Evolutionary conservation across 805 yeast species (phyloP).

Genomic region (Yarrowia sp.): DNA sequence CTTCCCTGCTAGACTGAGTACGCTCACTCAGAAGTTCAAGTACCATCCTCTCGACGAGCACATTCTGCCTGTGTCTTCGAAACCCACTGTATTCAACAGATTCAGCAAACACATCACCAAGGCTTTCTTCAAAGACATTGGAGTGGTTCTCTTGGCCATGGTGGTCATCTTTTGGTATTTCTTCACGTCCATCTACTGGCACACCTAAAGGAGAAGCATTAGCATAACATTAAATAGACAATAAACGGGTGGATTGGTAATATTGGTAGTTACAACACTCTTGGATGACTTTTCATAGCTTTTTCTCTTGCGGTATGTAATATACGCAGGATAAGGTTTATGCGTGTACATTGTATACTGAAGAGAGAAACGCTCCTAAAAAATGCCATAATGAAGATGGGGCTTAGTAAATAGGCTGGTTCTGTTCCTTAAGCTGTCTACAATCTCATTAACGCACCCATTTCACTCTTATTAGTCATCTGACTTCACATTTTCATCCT

Average conservation of each 20-base stretch:
- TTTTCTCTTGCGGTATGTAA: too few species aligned
- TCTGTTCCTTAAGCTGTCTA: too few species aligned
- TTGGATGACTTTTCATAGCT: too few species aligned
- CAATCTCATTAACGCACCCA: too few species aligned
- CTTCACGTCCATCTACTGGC: constrained; percentile 31
- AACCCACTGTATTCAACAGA: background rate
- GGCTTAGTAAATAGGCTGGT: too few species aligned
- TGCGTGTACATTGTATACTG: too few species aligned
- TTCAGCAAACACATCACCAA: constrained; percentile 17
- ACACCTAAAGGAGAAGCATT: background rate
- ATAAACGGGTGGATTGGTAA: too few species aligned
- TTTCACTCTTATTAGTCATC: background rate
- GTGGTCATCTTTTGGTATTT: constrained; percentile 28
- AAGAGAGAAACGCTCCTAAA: too few species aligned
- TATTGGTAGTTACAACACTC: too few species aligned
- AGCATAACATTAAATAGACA: too few species aligned
- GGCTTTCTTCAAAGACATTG: constrained; percentile 21
- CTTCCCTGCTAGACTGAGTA: background rate
- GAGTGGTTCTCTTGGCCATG: constrained; percentile 9
- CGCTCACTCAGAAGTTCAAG: constrained; percentile 5
- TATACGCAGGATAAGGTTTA: too few species aligned
- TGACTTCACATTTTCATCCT: background rate
- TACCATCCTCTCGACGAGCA: constrained; percentile 27
- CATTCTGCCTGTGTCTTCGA: constrained; percentile 9
- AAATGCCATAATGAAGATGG: too few species aligned